These are phyloP conservation scores for Rhodotorula sp. DNA, from an alignment of 1,284 basidiomycete species.

Conservation along the genomic window DNA sequence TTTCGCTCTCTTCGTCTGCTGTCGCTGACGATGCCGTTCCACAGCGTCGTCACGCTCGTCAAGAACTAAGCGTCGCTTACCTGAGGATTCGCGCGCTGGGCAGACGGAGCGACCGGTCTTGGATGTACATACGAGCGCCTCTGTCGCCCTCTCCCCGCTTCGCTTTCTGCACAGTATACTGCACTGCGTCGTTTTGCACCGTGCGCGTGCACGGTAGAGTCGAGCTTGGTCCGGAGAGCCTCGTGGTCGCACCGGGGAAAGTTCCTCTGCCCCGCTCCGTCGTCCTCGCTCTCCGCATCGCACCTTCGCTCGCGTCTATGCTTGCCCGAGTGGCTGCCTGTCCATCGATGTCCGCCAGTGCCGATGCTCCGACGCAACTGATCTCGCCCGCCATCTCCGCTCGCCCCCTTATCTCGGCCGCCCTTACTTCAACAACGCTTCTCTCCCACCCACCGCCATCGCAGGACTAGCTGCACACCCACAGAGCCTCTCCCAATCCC, in stretches of 20 bases:
- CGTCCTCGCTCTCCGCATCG: too few species aligned
- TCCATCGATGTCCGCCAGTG: too few species aligned
- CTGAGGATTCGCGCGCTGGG: not conserved
- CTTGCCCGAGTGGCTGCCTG: too few species aligned
- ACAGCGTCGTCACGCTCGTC: slow-evolving; percentile 27
- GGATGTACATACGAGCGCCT: not conserved
- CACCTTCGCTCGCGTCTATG: too few species aligned
- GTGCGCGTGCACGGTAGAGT: too few species aligned
- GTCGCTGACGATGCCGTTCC: not conserved
- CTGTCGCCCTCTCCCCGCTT: not conserved
- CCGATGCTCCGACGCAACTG: too few species aligned
- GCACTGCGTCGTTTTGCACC: not conserved
- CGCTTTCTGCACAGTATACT: too few species aligned
- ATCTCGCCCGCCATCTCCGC: not conserved
- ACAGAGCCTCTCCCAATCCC: too few species aligned
- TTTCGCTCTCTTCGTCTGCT: not conserved
- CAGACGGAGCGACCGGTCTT: not conserved
- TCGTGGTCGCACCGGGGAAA: too few species aligned
- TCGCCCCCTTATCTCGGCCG: not conserved
- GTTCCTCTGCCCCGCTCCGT: too few species aligned
- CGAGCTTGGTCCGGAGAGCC: too few species aligned
- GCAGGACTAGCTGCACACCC: not conserved
- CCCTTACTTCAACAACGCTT: not conserved
- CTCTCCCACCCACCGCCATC: not conserved
- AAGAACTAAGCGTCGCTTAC: slow-evolving; percentile 14